Evolutionary conservation across 2,329 filamentous ascomycete genomes (phyloP).

Genomic region (Fusarium humuli): DNA sequence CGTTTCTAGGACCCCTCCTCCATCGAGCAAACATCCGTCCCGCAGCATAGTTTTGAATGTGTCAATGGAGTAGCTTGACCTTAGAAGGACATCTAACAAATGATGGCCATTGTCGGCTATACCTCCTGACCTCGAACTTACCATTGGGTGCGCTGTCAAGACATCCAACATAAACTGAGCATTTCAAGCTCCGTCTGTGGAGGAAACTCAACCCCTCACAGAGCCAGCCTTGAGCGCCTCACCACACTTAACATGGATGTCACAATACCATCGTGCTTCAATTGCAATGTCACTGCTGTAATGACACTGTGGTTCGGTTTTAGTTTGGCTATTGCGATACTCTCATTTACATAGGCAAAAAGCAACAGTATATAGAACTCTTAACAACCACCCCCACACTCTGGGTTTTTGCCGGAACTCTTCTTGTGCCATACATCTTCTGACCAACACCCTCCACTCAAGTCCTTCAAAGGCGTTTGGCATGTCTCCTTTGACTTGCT

Average conservation of each 20-base stretch:
- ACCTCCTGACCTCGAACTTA: constrained; percentile 9
- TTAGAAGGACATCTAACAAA: not conserved
- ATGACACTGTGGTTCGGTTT: not conserved
- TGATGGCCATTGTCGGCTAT: constrained; percentile 3
- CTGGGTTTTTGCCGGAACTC: not conserved
- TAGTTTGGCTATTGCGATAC: constrained; percentile 20
- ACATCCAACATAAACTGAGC: not conserved
- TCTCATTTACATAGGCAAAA: constrained; percentile 29
- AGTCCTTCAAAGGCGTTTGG: not conserved
- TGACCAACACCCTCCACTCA: not conserved
- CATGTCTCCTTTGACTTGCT: not conserved
- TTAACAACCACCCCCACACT: constrained; percentile 21
- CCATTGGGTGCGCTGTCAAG: constrained; percentile 14
- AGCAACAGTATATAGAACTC: constrained; percentile 14
- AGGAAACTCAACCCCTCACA: not conserved
- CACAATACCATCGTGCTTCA: not conserved
- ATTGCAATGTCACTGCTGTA: constrained; percentile 5
- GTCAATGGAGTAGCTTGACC: not conserved
- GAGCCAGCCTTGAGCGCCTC: not conserved
- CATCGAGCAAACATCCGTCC: not conserved
- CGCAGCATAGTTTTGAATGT: not conserved
- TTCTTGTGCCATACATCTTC: not conserved
- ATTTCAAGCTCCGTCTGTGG: not conserved
- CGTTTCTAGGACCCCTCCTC: not conserved
- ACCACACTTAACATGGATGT: not conserved